phyloP scores from a whole-genome alignment of 2,329 filamentous ascomycete genomes.

The Hypomyces rosellus region DNA sequence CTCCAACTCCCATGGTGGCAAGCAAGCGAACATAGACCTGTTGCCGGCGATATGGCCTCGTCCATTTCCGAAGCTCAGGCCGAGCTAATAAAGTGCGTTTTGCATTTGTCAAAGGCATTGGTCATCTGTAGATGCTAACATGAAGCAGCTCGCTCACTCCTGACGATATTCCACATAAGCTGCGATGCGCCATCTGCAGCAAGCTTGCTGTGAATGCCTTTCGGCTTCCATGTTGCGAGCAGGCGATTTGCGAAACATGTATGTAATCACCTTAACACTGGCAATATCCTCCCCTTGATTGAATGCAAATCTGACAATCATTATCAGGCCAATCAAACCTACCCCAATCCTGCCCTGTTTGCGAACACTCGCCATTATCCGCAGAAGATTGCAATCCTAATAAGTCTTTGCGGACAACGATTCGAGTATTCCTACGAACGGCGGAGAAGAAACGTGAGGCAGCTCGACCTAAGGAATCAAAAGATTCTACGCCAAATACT shows the following conservation, averaged over 20 bases:
- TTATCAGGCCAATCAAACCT: conserved; percentile 65
- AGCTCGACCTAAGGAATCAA: conserved; percentile 45
- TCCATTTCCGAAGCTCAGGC: conserved; percentile 45
- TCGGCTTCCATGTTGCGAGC: conserved; percentile 89
- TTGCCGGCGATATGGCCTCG: conserved; percentile 28
- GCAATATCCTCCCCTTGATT: conserved; percentile 4
- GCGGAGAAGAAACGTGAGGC: conserved; percentile 84
- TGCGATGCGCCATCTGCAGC: conserved; percentile 90
- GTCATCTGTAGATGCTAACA: conserved; percentile 1
- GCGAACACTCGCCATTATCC: conserved; percentile 84
- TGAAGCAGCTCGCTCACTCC: conserved; percentile 62
- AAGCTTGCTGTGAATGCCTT: conserved; percentile 87
- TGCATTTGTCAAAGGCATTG: neutral
- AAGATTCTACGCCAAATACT: conserved; percentile 33
- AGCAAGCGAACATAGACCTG: conserved; percentile 10
- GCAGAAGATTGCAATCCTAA: conserved; percentile 81
- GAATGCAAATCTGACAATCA: neutral
- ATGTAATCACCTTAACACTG: conserved; percentile 8
- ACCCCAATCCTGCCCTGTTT: conserved; percentile 79
- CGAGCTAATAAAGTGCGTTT: conserved; percentile 50
- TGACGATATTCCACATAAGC: conserved; percentile 89
- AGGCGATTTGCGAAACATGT: conserved; percentile 90
- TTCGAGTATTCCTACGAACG: conserved; percentile 84
- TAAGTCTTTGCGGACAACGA: conserved; percentile 85
- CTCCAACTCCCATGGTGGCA: conserved; percentile 6